A percentile compares a stretch with the other conserved stretches of the same genome.
These are phyloP conservation scores for Fusarium sp. DNA, from an alignment of 2,329 filamentous ascomycete species.

Conservation along the genomic window DNA sequence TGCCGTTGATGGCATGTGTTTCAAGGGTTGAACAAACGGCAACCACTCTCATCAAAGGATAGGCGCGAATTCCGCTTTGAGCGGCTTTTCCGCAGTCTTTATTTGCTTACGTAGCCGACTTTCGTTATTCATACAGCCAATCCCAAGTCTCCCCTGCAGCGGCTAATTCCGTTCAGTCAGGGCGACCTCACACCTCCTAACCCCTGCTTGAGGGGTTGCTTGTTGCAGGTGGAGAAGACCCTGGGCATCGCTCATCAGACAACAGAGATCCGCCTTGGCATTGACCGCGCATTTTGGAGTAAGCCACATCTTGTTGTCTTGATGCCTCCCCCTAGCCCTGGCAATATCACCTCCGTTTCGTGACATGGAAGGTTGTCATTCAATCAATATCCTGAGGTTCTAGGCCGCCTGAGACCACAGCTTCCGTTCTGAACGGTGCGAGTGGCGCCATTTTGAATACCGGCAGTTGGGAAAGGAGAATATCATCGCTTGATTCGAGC, in stretches of 20 bases:
- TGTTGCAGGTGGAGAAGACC: slow-evolving; percentile 35
- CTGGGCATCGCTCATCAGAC: slow-evolving; percentile 28
- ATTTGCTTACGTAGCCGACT: slow-evolving; percentile 31
- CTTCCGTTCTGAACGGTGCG: slow-evolving; percentile 4
- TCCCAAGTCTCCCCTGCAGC: not conserved
- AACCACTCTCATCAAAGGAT: slow-evolving; percentile 26
- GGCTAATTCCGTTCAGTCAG: slow-evolving; percentile 34
- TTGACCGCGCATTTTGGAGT: slow-evolving; percentile 29
- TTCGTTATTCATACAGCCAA: slow-evolving; percentile 12
- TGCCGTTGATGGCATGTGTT: slow-evolving; percentile 22
- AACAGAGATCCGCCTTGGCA: slow-evolving; percentile 41
- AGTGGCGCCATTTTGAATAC: slow-evolving; percentile 31
- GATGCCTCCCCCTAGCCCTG: slow-evolving; percentile 1
- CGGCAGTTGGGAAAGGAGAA: slow-evolving; percentile 29
- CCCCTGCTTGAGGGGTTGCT: slow-evolving; percentile 39
- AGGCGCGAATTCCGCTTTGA: slow-evolving; percentile 41
- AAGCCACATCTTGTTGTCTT: slow-evolving; percentile 30
- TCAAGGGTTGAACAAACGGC: slow-evolving; percentile 4
- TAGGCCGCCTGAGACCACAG: slow-evolving; percentile 28
- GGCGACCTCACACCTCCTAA: slow-evolving; percentile 29
- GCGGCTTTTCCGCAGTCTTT: slow-evolving; percentile 28
- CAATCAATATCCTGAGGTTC: slow-evolving; percentile 14
- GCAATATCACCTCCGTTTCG: slow-evolving; percentile 21
- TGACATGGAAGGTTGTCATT: slow-evolving; percentile 26
- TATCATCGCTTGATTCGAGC: not conserved